These are phyloP conservation scores for Ceratocystis colombiana DNA, from an alignment of 2,329 filamentous ascomycete genomes.

Conservation along the genomic window DNA sequence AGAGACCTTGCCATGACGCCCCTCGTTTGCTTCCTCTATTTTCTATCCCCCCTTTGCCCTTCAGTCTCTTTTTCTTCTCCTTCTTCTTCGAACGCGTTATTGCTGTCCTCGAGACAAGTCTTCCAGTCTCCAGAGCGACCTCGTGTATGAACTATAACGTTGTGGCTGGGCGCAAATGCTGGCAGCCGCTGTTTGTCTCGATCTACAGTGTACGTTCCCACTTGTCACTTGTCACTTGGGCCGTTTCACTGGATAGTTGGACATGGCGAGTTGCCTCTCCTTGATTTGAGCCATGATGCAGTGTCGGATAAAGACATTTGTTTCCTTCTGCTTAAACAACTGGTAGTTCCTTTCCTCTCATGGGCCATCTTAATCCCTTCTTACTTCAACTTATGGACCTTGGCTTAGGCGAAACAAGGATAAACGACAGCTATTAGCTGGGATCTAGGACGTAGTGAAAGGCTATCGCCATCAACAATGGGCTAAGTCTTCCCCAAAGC, in stretches of 20 bases:
- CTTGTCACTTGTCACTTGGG: neutral
- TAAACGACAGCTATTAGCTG: too few species aligned
- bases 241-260: neutral
- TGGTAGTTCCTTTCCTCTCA: neutral
- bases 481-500: neutral
- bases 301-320: neutral
- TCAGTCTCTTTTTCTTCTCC: neutral
- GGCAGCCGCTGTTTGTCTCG: neutral
- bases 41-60: neutral
- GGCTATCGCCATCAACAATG: too few species aligned
- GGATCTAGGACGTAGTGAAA: too few species aligned
- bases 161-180: conserved; percentile 3
- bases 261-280: neutral
- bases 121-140: neutral
- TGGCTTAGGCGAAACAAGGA: neutral
- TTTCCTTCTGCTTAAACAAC: neutral
- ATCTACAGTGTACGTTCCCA: neutral
- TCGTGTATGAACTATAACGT: neutral
- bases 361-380: neutral
- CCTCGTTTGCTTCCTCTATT: too few species aligned
- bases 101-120: neutral
- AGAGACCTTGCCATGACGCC: too few species aligned
- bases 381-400: neutral
- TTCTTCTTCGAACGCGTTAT: neutral
- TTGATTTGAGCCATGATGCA: neutral